Conservation (phyloP, 192 early-diverging fungal genomes). For the Geranomyces variabilis region DNA sequence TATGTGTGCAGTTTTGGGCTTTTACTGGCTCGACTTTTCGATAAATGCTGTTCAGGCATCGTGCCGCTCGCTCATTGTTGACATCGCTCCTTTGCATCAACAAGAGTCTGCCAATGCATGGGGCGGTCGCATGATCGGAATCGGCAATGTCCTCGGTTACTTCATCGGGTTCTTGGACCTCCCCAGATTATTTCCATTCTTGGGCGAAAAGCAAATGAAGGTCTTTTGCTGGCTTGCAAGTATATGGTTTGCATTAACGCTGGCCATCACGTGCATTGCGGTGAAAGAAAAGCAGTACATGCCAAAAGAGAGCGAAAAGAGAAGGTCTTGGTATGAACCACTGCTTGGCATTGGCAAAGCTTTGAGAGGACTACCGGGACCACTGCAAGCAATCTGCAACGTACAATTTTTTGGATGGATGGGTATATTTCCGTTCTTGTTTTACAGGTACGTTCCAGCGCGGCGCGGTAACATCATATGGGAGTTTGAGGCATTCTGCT, state of each 20-base stretch:
- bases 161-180: constrained; percentile 85
- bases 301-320: constrained; percentile 3
- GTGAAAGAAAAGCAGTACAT: constrained; percentile 41
- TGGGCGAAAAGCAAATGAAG: constrained; percentile 79
- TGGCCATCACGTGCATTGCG: constrained; percentile 68
- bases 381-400: constrained; percentile 78
- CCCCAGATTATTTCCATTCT: constrained; percentile 60
- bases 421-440: constrained; percentile 96
- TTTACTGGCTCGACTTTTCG: constrained; percentile 92
- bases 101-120: constrained; percentile 84
- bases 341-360: constrained; percentile 47
- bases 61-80: constrained; percentile 84
- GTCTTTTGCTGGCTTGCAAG: constrained; percentile 77
- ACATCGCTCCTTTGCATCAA: constrained; percentile 75
- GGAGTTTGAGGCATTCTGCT: too few relatives aligned
- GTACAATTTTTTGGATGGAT: constrained; percentile 96
- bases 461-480: too few relatives aligned
- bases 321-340: constrained; percentile 35
- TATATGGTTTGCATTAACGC: constrained; percentile 56
- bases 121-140: constrained; percentile 82
- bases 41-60: constrained; percentile 87
- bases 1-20: constrained; percentile 74
- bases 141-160: constrained; percentile 84
- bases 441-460: constrained; percentile 69
- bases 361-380: constrained; percentile 65